Conservation (phyloP, 2,329 filamentous ascomycete species). For the Shiraia sp. region DNA sequence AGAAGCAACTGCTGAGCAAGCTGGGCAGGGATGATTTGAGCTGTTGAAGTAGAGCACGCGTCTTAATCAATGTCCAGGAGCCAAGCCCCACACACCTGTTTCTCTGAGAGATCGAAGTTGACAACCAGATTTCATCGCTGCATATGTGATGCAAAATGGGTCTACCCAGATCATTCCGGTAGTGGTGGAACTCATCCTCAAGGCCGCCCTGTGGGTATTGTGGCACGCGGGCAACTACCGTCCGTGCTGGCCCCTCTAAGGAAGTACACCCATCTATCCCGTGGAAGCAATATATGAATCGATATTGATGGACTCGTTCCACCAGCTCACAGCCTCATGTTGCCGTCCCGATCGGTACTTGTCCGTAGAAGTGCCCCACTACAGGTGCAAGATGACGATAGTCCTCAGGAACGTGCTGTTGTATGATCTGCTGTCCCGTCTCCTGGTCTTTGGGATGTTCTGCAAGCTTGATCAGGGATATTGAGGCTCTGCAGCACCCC, state of each 20-base stretch:
- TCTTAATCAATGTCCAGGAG: conserved; percentile 28
- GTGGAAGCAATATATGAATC: conserved; percentile 23
- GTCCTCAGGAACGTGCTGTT: no score
- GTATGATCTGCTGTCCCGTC: no score
- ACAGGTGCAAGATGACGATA: no score
- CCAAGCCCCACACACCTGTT: conserved; percentile 30
- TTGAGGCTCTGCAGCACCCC: no score
- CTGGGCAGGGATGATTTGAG: conserved; percentile 25
- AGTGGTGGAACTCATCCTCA: conserved; percentile 12
- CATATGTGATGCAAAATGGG: conserved; percentile 15
- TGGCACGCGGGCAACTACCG: conserved; percentile 29
- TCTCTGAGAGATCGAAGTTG: conserved; percentile 12
- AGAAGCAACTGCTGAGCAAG: conserved; percentile 25
- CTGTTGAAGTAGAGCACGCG: conserved; percentile 25
- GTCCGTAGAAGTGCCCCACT: no score
- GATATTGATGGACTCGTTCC: conserved; percentile 17
- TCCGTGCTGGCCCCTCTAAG: conserved; percentile 22
- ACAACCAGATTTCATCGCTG: conserved; percentile 18
- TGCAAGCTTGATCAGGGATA: no score
- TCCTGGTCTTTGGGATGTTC: no score
- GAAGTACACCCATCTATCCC: conserved; percentile 20
- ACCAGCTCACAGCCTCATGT: neutral
- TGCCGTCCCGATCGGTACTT: no score
- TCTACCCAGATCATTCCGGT: conserved; percentile 24
- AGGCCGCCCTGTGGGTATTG: conserved; percentile 17